These are phyloP conservation scores for Cutaneotrichosporon mucoides DNA, from an alignment of 1,284 basidiomycete species.

Conservation along the genomic window DNA sequence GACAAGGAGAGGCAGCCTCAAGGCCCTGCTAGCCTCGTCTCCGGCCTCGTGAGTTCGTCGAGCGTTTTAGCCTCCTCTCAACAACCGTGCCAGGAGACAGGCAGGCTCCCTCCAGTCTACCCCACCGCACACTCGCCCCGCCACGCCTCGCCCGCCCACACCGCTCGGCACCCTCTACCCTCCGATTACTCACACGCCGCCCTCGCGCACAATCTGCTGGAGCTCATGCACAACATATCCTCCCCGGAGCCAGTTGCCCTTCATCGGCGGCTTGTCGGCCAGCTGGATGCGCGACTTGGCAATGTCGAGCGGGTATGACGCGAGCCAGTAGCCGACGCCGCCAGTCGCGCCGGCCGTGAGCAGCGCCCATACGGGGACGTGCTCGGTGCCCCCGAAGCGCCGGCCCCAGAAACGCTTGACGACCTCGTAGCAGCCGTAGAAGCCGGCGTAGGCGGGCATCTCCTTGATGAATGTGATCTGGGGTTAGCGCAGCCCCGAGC, in stretches of 20 bases:
- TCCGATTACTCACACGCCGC: conserved; percentile 58
- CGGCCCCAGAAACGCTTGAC: conserved; percentile 69
- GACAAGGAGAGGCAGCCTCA: no score
- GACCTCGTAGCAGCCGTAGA: conserved; percentile 70
- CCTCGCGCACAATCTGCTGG: conserved; percentile 63
- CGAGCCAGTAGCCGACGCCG: conserved; percentile 89
- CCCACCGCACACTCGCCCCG: no score
- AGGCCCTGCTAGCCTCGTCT: no score
- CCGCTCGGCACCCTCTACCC: no score
- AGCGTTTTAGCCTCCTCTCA: no score
- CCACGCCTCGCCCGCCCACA: no score
- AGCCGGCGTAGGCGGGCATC: conserved; percentile 92
- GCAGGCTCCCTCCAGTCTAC: no score
- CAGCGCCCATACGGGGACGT: conserved; percentile 83
- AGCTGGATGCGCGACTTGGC: conserved; percentile 88
- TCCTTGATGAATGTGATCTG: conserved; percentile 88
- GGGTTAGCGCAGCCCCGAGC: not conserved
- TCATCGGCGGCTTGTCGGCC: conserved; percentile 66
- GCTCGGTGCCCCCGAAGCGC: conserved; percentile 29
- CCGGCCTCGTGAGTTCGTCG: no score
- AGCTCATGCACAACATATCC: conserved; percentile 74
- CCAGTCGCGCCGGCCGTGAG: conserved; percentile 81
- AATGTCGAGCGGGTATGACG: conserved; percentile 88
- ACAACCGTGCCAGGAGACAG: no score
- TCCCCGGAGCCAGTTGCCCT: conserved; percentile 57